Evolutionary conservation across 345 rosid species (phyloP).

Genomic region (Boechera divaricarpa): DNA sequence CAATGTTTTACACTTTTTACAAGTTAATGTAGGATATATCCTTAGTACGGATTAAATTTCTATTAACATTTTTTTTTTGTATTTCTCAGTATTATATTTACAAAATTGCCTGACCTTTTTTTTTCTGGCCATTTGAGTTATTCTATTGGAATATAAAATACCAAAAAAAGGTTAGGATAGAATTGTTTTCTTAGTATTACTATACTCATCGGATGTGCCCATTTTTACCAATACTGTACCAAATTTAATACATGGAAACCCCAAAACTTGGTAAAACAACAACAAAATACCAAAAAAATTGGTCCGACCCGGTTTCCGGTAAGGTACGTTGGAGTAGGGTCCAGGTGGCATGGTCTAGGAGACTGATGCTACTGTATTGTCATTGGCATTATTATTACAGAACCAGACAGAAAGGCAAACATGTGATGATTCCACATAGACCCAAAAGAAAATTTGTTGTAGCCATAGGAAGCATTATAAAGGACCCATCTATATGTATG

Average conservation of each 20-base stretch:
- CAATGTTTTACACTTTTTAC: too few species aligned
- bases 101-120: too few species aligned
- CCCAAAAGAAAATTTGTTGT: conserved; percentile 38
- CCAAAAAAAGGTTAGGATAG: too few species aligned
- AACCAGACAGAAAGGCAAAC: conserved; percentile 44
- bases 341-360: conserved; percentile 26
- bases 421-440: conserved; percentile 47
- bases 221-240: too few species aligned
- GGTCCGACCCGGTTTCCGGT: conserved; percentile 35
- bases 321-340: conserved; percentile 29
- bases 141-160: too few species aligned
- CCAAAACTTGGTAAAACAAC: not conserved
- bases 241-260: not conserved
- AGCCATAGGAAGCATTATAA: conserved; percentile 37
- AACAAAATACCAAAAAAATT: not conserved
- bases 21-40: too few species aligned
- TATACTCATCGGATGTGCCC: not conserved
- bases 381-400: conserved; percentile 43
- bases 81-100: too few species aligned
- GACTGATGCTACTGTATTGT: conserved; percentile 30
- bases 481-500: conserved; percentile 33
- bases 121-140: too few species aligned
- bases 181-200: too few species aligned
- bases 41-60: too few species aligned
- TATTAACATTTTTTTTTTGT: too few species aligned